These are phyloP conservation scores for Senecio squalidus DNA, from an alignment of 140 eudicot species.

Conservation along the genomic window DNA sequence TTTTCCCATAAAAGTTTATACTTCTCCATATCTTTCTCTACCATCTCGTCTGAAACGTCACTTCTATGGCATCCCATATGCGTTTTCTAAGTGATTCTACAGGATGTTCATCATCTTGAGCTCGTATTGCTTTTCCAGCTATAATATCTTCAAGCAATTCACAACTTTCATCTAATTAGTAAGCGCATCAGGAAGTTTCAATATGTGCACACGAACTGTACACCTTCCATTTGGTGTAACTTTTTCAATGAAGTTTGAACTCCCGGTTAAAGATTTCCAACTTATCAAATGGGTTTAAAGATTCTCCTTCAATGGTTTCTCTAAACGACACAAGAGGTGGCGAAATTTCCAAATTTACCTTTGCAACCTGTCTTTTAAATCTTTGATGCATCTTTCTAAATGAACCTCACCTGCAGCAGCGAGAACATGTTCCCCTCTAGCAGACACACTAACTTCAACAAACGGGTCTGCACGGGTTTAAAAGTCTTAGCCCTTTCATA, in stretches of 20 bases:
- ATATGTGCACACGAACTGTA: slow-evolving; percentile 63
- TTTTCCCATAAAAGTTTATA: slow-evolving; percentile 53
- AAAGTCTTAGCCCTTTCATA: slow-evolving; percentile 79
- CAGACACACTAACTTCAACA: slow-evolving; percentile 87
- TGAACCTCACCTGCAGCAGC: slow-evolving; percentile 99
- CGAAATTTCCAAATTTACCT: slow-evolving; percentile 82
- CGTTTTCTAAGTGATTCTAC: slow-evolving; percentile 62
- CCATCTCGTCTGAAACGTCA: slow-evolving; percentile 33
- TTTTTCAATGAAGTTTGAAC: slow-evolving; percentile 57
- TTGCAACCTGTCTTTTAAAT: slow-evolving; percentile 88
- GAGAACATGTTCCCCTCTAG: slow-evolving; percentile 94
- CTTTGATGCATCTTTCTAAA: slow-evolving; percentile 85
- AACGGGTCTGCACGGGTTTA: slow-evolving; percentile 94
- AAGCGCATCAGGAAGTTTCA: slow-evolving; percentile 82
- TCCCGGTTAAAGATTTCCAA: slow-evolving; percentile 42
- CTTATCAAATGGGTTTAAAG: slow-evolving; percentile 49
- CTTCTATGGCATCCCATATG: slow-evolving; percentile 69
- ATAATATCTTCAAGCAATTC: slow-evolving; percentile 67
- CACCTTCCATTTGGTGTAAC: slow-evolving; percentile 90
- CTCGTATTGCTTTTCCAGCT: slow-evolving; percentile 61
- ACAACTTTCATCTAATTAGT: slow-evolving; percentile 81
- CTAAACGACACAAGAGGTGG: slow-evolving; percentile 92
- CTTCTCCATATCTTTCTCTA: slow-evolving; percentile 56
- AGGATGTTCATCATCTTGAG: slow-evolving; percentile 55
- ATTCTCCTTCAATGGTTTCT: slow-evolving; percentile 83